These are phyloP conservation scores for Linaria vulgaris DNA, from an alignment of 257 asterid genomes.

Conservation along the genomic window DNA sequence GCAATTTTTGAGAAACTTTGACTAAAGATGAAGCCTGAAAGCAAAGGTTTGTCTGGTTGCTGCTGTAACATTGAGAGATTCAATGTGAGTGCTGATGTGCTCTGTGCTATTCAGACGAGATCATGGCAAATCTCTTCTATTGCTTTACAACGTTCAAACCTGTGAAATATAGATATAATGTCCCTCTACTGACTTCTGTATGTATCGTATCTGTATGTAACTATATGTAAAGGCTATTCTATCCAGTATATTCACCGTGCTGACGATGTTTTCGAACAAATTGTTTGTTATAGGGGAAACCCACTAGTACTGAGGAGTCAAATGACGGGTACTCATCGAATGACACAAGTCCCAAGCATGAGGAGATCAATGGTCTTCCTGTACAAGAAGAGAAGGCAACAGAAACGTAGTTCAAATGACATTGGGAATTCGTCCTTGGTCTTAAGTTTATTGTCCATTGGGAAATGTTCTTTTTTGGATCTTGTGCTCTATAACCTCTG, in stretches of 20 bases:
- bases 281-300: constrained; percentile 49
- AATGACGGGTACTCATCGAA: constrained; percentile 37
- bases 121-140: too few species aligned
- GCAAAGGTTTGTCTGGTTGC: too few species aligned
- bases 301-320: constrained; percentile 45
- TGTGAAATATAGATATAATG: background rate
- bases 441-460: too few species aligned
- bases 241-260: background rate
- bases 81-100: too few species aligned
- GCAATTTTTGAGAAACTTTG: too few species aligned
- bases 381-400: constrained; percentile 40
- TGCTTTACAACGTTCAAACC: too few species aligned
- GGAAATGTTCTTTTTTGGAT: constrained; percentile 13
- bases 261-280: constrained; percentile 8
- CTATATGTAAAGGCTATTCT: background rate
- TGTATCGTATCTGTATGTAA: background rate
- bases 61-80: too few species aligned
- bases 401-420: background rate
- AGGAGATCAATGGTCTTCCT: constrained; percentile 48
- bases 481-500: background rate
- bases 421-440: too few species aligned
- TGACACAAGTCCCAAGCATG: constrained; percentile 33
- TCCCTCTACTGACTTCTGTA: background rate
- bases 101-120: too few species aligned
- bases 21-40: too few species aligned